phyloP scores from a whole-genome alignment of 2,329 filamentous ascomycete genomes.

The Paecilomyces variotii region DNA sequence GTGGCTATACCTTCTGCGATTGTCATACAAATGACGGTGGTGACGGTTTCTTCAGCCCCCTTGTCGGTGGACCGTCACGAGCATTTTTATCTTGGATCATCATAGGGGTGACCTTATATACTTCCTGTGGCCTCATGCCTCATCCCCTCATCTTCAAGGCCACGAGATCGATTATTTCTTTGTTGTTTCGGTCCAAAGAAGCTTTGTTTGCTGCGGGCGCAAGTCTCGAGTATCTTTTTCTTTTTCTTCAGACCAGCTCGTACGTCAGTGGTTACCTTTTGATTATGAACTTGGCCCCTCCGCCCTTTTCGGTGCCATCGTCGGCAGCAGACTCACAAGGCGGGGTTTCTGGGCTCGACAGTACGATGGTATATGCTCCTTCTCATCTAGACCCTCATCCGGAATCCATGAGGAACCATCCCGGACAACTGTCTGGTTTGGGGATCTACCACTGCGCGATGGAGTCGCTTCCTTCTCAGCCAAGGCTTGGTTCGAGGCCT shows the following conservation, averaged over 20 bases:
- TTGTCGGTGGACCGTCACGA: constrained; percentile 1
- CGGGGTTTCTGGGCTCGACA: constrained; percentile 7
- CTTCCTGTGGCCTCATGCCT: constrained; percentile 2
- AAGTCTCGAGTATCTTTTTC: background rate
- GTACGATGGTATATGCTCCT: constrained; percentile 16
- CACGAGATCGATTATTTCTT: background rate
- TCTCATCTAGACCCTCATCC: constrained; percentile 7
- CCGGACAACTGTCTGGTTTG: constrained; percentile 17
- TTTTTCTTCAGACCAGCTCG: background rate
- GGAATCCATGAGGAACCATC: constrained; percentile 6
- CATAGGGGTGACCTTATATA: constrained; percentile 16
- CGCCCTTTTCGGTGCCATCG: constrained; percentile 12
- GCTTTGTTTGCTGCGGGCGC: background rate
- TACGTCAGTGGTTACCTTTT: background rate
- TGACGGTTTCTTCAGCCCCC: constrained; percentile 18
- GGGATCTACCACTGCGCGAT: constrained; percentile 23
- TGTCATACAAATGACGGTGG: constrained; percentile 16
- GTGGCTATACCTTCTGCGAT: constrained; percentile 19
- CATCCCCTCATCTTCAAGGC: background rate
- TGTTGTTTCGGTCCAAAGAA: background rate
- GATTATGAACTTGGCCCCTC: background rate
- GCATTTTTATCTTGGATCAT: background rate
- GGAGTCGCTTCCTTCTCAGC: constrained; percentile 14
- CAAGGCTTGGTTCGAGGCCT: constrained; percentile 11
- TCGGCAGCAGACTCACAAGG: constrained; percentile 7